A percentile compares a stretch with the other conserved stretches of the same genome.
Evolutionary conservation across 1,139 yeast species (phyloP).

Genomic region (Saccharomycopsis phalli): DNA sequence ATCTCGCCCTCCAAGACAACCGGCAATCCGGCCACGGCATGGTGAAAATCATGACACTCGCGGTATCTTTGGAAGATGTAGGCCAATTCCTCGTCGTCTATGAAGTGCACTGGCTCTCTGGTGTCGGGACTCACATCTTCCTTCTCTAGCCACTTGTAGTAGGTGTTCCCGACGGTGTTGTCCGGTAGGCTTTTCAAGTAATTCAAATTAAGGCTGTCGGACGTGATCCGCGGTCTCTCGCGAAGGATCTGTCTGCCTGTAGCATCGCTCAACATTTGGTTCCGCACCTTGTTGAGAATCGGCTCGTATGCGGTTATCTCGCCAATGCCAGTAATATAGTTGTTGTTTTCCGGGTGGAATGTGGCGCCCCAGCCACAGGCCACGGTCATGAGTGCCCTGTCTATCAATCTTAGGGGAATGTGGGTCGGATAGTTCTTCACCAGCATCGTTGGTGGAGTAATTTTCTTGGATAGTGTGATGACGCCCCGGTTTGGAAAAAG

Average conservation of each 20-base stretch:
- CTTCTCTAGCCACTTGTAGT: constrained; percentile 70
- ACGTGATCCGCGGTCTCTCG: constrained; percentile 78
- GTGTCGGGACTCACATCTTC: constrained; percentile 95
- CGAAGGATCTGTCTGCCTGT: constrained; percentile 69
- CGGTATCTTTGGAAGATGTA: constrained; percentile 87
- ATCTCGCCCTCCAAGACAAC: constrained; percentile 93
- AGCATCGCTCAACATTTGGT: constrained; percentile 65
- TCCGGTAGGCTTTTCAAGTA: constrained; percentile 51
- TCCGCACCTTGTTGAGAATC: constrained; percentile 53
- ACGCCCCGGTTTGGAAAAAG: too few species aligned
- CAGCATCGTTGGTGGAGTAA: constrained; percentile 3
- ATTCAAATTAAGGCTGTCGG: constrained; percentile 57
- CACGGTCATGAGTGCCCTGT: constrained; percentile 52
- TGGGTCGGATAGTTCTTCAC: constrained; percentile 55
- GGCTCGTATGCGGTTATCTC: constrained; percentile 79
- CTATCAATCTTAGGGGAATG: constrained; percentile 61
- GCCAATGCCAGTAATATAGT: constrained; percentile 79
- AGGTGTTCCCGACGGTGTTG: constrained; percentile 72
- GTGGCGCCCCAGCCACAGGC: constrained; percentile 82
- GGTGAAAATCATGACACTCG: constrained; percentile 96
- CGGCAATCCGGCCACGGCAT: constrained; percentile 84
- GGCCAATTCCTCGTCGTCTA: constrained; percentile 86
- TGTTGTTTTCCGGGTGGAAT: constrained; percentile 61
- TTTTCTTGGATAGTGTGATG: not conserved
- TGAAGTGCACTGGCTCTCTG: constrained; percentile 75